These are phyloP conservation scores for Colletotrichum endophyticum DNA, from an alignment of 2,329 filamentous ascomycete genomes.

Conservation along the genomic window DNA sequence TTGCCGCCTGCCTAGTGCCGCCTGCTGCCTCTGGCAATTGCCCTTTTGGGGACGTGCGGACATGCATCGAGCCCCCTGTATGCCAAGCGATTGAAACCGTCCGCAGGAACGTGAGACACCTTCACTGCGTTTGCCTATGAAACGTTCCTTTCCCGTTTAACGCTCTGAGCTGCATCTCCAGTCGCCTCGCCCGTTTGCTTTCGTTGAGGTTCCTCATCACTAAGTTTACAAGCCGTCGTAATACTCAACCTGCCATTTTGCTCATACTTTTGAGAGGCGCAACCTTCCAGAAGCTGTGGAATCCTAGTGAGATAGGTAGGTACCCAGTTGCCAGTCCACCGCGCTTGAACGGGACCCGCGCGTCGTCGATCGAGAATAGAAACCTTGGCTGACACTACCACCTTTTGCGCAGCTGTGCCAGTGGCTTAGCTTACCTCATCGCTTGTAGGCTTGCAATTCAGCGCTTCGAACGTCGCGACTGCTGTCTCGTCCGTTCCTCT, in stretches of 20 bases:
- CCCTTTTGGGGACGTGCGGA: background rate
- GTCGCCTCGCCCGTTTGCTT: background rate
- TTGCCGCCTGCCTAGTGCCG: background rate
- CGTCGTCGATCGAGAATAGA: background rate
- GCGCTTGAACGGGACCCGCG: background rate
- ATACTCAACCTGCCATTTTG: background rate
- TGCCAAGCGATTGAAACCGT: slow-evolving; percentile 16
- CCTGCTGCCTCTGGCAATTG: background rate
- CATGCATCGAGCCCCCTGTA: slow-evolving; percentile 10
- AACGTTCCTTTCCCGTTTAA: background rate
- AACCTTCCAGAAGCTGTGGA: background rate
- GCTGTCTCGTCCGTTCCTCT: background rate
- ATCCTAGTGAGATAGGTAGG: background rate
- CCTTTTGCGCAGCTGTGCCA: background rate
- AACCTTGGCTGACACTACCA: background rate
- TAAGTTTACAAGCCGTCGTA: background rate
- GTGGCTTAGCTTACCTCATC: slow-evolving; percentile 21
- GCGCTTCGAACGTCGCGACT: background rate
- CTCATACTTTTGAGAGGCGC: background rate
- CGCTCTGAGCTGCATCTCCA: background rate
- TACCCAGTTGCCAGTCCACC: background rate
- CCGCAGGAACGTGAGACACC: slow-evolving; percentile 17
- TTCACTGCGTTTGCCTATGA: background rate
- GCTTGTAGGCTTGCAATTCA: background rate
- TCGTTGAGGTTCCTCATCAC: background rate